These are phyloP conservation scores for Ustilago hordei DNA, from an alignment of 1,284 basidiomycete species.

Conservation along the genomic window DNA sequence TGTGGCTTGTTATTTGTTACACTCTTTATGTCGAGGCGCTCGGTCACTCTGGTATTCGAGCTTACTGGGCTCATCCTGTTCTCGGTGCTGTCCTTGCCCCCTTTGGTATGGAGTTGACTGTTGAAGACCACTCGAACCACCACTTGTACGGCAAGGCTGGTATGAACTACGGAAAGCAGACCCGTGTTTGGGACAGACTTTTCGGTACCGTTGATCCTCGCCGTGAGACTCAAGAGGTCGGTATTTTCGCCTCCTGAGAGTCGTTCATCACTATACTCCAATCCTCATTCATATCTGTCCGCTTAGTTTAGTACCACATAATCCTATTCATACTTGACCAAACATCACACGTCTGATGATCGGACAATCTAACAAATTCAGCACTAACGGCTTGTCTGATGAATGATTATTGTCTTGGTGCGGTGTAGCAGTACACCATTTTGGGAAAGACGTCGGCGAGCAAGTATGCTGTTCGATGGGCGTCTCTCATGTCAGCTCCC, in stretches of 20 bases:
- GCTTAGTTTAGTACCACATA: neutral
- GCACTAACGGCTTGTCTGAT: too few species aligned
- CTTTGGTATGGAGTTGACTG: slow-evolving; percentile 61
- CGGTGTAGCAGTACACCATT: too few species aligned
- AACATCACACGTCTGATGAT: too few species aligned
- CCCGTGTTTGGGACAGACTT: slow-evolving; percentile 65
- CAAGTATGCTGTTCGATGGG: too few species aligned
- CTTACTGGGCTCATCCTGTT: slow-evolving; percentile 54
- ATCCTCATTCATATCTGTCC: neutral
- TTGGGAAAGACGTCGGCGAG: too few species aligned
- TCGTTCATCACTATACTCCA: neutral
- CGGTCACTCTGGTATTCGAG: slow-evolving; percentile 64
- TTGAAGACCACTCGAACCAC: slow-evolving; percentile 69
- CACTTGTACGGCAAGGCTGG: slow-evolving; percentile 64
- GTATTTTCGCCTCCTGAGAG: slow-evolving; percentile 33
- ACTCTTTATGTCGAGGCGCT: slow-evolving; percentile 56
- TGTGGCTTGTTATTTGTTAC: slow-evolving; percentile 56
- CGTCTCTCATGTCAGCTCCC: too few species aligned
- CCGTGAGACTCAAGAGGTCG: slow-evolving; percentile 51
- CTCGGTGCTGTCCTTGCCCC: slow-evolving; percentile 44
- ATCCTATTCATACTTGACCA: neutral
- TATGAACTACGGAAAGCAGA: slow-evolving; percentile 69
- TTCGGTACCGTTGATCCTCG: slow-evolving; percentile 66
- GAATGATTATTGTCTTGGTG: too few species aligned
- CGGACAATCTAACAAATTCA: too few species aligned